Evolutionary conservation across 2,329 filamentous ascomycete species (phyloP).

Genomic region (Fusarium musae): DNA sequence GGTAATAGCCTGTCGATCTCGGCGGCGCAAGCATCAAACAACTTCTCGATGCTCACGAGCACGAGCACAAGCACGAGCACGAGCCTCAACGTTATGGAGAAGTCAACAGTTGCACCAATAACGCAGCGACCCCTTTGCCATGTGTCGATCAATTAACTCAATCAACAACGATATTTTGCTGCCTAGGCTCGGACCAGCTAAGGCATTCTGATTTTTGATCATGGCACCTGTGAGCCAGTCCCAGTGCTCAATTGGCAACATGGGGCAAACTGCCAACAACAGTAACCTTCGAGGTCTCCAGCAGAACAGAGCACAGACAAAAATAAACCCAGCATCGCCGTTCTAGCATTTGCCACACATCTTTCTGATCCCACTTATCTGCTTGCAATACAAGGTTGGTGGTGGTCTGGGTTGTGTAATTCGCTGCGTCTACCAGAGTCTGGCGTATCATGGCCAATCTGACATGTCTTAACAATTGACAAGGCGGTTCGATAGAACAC

Average conservation of each 20-base stretch:
- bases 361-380: slow-evolving; percentile 19
- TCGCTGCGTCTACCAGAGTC: slow-evolving; percentile 6
- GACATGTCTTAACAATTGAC: slow-evolving; percentile 1
- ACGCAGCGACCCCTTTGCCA: not conserved
- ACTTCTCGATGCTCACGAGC: slow-evolving; percentile 11
- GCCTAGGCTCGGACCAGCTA: slow-evolving; percentile 17
- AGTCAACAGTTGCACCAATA: slow-evolving; percentile 18
- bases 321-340: slow-evolving; percentile 17
- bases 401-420: slow-evolving; percentile 11
- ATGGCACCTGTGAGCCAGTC: not conserved
- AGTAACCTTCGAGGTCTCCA: not conserved
- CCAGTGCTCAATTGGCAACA: slow-evolving; percentile 14
- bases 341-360: slow-evolving; percentile 22
- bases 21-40: slow-evolving; percentile 16
- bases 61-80: slow-evolving; percentile 28
- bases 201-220: slow-evolving; percentile 5
- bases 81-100: slow-evolving; percentile 23
- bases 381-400: slow-evolving; percentile 11
- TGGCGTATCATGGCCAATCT: slow-evolving; percentile 1
- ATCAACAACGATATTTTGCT: slow-evolving; percentile 21
- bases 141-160: slow-evolving; percentile 14
- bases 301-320: slow-evolving; percentile 24
- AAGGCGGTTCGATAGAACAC: slow-evolving; percentile 5
- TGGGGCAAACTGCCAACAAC: not conserved
- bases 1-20: slow-evolving; percentile 5